Evolutionary conservation across 2,329 filamentous ascomycete genomes (phyloP).

Genomic region (Dryadomyces sulphureus): DNA sequence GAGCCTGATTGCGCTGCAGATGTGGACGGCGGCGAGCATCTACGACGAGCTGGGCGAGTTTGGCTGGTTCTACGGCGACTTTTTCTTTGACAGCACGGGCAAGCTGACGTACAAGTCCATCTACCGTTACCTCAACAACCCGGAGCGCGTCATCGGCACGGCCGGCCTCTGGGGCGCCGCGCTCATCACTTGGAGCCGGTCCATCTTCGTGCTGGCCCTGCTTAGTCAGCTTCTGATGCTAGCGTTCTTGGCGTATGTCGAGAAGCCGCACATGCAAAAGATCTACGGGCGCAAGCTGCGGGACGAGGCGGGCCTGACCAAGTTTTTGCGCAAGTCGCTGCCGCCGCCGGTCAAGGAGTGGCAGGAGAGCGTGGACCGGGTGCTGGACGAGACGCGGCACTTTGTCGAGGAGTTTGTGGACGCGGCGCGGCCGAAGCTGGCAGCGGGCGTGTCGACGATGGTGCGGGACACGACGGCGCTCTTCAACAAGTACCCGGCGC

Average conservation of each 20-base stretch:
- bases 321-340: conserved; percentile 75
- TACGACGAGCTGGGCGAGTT: conserved; percentile 95
- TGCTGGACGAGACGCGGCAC: conserved; percentile 72
- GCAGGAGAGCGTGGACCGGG: conserved; percentile 75
- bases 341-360: conserved; percentile 71
- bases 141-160: conserved; percentile 82
- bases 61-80: conserved; percentile 98
- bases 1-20: conserved; percentile 67
- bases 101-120: conserved; percentile 94
- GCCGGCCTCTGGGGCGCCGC: conserved; percentile 93
- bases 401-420: conserved; percentile 88
- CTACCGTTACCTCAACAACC: conserved; percentile 96
- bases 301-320: conserved; percentile 77
- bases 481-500: conserved; percentile 79
- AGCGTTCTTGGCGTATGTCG: conserved; percentile 80
- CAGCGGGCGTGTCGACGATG: conserved; percentile 72
- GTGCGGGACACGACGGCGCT: conserved; percentile 76
- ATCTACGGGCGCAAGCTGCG: conserved; percentile 77
- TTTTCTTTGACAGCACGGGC: conserved; percentile 82
- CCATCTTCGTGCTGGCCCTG: conserved; percentile 76
- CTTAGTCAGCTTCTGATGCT: conserved; percentile 75
- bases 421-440: conserved; percentile 68
- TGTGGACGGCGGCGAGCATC: conserved; percentile 87
- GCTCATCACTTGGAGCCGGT: conserved; percentile 77
- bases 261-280: conserved; percentile 97